A percentile compares a stretch with the other conserved stretches of the same genome.
Evolutionary conservation across 495 filamentous ascomycete species (phyloP).

Genomic region (Talaromyces wortmannii): DNA sequence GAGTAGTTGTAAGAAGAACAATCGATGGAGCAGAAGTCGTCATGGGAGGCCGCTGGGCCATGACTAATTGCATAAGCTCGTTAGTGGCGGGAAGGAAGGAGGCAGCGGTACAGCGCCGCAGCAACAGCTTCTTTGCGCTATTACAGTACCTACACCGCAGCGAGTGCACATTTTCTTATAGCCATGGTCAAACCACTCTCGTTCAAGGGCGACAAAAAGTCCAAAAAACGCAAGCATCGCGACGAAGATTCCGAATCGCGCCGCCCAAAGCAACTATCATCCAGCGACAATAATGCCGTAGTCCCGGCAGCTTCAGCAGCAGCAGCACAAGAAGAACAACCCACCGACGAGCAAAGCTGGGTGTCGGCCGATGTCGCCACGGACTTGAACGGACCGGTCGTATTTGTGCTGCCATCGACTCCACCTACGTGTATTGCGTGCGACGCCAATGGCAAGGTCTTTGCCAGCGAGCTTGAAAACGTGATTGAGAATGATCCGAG

Average conservation of each 20-base stretch:
- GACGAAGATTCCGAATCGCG: slow-evolving; percentile 12
- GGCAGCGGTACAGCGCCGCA: too few species aligned
- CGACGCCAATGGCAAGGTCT: slow-evolving; percentile 80
- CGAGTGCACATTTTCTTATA: too few species aligned
- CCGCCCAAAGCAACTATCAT: slow-evolving; percentile 23
- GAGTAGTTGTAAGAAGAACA: too few species aligned
- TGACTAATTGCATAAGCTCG: too few species aligned
- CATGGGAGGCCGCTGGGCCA: too few species aligned
- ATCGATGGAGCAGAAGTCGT: too few species aligned
- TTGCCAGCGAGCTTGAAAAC: slow-evolving; percentile 72
- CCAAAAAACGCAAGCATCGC: slow-evolving; percentile 77
- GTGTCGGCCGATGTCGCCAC: slow-evolving; percentile 69
- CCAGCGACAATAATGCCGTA: slow-evolving; percentile 24
- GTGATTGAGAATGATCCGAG: slow-evolving; percentile 68
- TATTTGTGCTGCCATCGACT: slow-evolving; percentile 69
- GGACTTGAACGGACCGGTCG: slow-evolving; percentile 79
- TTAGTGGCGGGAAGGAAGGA: too few species aligned
- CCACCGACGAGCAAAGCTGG: slow-evolving; percentile 72
- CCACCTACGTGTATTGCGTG: slow-evolving; percentile 67
- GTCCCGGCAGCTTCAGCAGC: slow-evolving; percentile 11
- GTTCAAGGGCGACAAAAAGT: slow-evolving; percentile 96
- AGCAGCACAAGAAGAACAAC: slow-evolving; percentile 29
- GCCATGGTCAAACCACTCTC: slow-evolving; percentile 70
- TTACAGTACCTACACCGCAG: too few species aligned
- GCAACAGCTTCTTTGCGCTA: too few species aligned